Evolutionary conservation across 495 filamentous ascomycete species (phyloP).

Genomic region (Cryomyces antarcticus): DNA sequence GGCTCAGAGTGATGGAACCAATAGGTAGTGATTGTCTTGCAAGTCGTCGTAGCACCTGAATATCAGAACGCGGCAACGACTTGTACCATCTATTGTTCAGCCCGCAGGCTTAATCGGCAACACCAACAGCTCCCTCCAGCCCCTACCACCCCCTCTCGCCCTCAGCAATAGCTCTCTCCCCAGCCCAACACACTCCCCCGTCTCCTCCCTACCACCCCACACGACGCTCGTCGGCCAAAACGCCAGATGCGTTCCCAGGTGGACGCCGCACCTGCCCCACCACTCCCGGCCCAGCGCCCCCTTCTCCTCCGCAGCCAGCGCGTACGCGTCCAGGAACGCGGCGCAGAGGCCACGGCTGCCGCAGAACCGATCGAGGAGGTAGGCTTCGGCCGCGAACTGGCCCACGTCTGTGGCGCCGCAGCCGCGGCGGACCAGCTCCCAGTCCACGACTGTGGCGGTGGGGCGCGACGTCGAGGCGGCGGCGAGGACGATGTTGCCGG

Average conservation of each 20-base stretch:
- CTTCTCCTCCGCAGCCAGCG: not conserved
- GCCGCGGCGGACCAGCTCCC: constrained; percentile 19
- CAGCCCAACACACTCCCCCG: constrained; percentile 9
- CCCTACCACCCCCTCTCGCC: constrained; percentile 4
- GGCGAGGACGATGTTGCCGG: constrained; percentile 12
- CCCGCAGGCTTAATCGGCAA: not conserved
- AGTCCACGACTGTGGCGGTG: constrained; percentile 16
- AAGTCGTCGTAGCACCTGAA: too few relatives aligned
- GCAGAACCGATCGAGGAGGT: constrained; percentile 17
- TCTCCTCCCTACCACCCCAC: constrained; percentile 15
- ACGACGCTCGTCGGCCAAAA: constrained; percentile 17
- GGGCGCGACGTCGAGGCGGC: not conserved
- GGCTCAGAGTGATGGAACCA: too few relatives aligned
- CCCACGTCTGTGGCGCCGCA: constrained; percentile 18
- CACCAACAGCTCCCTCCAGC: not conserved
- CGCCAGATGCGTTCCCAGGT: constrained; percentile 17
- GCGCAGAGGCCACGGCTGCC: constrained; percentile 12
- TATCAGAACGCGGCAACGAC: too few relatives aligned
- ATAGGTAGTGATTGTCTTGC: too few relatives aligned
- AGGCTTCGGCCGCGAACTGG: constrained; percentile 21
- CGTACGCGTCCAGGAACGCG: constrained; percentile 15
- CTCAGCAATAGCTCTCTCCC: constrained; percentile 9
- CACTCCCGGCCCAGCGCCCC: constrained; percentile 5
- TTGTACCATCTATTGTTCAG: too few relatives aligned
- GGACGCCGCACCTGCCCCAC: constrained; percentile 12